phyloP scores from a whole-genome alignment of 2,329 filamentous ascomycete species.

The Alternaria infectoria region DNA sequence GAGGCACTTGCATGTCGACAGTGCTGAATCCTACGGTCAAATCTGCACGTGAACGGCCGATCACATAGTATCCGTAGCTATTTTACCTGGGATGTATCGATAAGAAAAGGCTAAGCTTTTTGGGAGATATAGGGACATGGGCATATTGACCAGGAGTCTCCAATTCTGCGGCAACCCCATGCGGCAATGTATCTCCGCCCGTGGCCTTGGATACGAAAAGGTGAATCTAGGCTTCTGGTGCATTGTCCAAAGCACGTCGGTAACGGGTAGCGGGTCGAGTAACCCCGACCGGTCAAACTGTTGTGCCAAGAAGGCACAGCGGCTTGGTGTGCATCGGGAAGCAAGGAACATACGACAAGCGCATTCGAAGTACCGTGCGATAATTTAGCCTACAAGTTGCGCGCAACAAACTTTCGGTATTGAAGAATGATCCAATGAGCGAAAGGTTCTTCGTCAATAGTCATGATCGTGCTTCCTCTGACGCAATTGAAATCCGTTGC shows the following conservation, averaged over 20 bases:
- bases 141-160: not conserved
- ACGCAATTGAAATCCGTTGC: not conserved
- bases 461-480: not conserved
- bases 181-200: not conserved
- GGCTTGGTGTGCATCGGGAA: not conserved
- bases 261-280: not conserved
- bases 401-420: not conserved
- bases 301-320: not conserved
- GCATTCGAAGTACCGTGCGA: not conserved
- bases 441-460: not conserved
- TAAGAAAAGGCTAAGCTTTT: not conserved
- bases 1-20: not conserved
- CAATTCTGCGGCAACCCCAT: not conserved
- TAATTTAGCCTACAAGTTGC: not conserved
- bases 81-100: not conserved
- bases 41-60: not conserved
- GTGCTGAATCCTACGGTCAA: not conserved
- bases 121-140: not conserved
- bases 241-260: not conserved
- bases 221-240: not conserved
- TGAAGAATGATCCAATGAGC: not conserved
- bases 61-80: not conserved
- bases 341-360: conserved; percentile 1
- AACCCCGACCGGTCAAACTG: not conserved
- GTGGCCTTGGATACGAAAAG: not conserved